Evolutionary conservation across 164 flowering plant genomes (phyloP).

Genomic region (Echeveria elegans): DNA sequence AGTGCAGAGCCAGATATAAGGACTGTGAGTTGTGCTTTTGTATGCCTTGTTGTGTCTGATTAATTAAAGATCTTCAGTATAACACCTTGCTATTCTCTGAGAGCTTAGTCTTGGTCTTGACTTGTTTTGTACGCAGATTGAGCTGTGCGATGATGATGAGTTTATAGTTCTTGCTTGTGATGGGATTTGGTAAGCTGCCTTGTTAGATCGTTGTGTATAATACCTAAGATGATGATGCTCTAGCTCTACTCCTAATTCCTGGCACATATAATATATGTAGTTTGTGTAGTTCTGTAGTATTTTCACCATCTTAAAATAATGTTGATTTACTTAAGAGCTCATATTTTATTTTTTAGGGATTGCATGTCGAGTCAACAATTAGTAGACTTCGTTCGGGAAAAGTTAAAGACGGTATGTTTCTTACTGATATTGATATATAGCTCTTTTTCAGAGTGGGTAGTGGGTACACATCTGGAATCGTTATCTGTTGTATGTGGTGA

Average conservation of each 20-base stretch:
- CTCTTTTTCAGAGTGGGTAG: background rate
- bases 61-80: too few relatives aligned
- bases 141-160: conserved; percentile 85
- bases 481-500: background rate
- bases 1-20: conserved; percentile 88
- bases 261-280: too few relatives aligned
- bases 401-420: conserved; percentile 32
- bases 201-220: background rate
- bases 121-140: conserved; percentile 36
- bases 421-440: background rate
- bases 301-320: too few relatives aligned
- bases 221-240: too few relatives aligned
- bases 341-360: conserved; percentile 31
- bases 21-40: conserved; percentile 33
- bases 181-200: conserved; percentile 68
- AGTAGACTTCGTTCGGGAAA: conserved; percentile 41
- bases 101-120: conserved; percentile 2
- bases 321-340: background rate
- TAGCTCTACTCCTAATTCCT: too few relatives aligned
- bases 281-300: too few relatives aligned
- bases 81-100: background rate
- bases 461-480: background rate
- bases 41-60: background rate
- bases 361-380: conserved; percentile 60
- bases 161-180: conserved; percentile 91